These are phyloP conservation scores for Mycena indigotica DNA, from an alignment of 768 basidiomycete genomes.

Conservation along the genomic window DNA sequence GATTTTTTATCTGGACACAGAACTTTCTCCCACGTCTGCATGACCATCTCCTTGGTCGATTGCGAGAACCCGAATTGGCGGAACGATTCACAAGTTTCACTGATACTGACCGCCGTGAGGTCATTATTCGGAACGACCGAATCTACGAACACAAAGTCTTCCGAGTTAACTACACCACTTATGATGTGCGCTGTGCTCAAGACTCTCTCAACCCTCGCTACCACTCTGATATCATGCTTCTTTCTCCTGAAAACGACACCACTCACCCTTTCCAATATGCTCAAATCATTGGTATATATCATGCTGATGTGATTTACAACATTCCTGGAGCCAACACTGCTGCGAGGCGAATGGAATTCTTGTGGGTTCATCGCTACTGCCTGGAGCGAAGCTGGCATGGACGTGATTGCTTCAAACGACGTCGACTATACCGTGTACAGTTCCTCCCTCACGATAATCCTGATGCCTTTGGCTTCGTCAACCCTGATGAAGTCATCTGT, in stretches of 20 bases:
- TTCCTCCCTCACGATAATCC: slow-evolving; percentile 1
- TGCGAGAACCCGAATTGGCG: neutral
- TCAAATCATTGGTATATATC: neutral
- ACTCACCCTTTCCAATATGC: neutral
- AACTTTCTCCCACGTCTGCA: neutral
- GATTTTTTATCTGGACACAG: too few relatives aligned
- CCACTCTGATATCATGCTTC: slow-evolving; percentile 28
- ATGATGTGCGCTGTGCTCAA: slow-evolving; percentile 29
- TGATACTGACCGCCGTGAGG: neutral
- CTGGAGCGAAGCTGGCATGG: neutral
- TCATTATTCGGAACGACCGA: slow-evolving; percentile 4
- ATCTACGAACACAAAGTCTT: slow-evolving; percentile 27
- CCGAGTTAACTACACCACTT: slow-evolving; percentile 23
- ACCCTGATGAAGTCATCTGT: slow-evolving; percentile 14
- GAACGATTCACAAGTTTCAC: neutral
- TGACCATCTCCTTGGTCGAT: neutral
- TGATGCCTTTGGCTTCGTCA: slow-evolving; percentile 19
- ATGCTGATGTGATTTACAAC: neutral
- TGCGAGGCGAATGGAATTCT: neutral
- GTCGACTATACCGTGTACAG: neutral
- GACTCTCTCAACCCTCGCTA: slow-evolving; percentile 32
- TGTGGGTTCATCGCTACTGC: neutral
- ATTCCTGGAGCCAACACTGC: neutral
- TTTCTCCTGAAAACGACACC: slow-evolving; percentile 7
- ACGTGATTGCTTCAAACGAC: neutral